phyloP scores from a whole-genome alignment of 2,329 filamentous ascomycete species.

The Chaetomiaceae sp. region DNA sequence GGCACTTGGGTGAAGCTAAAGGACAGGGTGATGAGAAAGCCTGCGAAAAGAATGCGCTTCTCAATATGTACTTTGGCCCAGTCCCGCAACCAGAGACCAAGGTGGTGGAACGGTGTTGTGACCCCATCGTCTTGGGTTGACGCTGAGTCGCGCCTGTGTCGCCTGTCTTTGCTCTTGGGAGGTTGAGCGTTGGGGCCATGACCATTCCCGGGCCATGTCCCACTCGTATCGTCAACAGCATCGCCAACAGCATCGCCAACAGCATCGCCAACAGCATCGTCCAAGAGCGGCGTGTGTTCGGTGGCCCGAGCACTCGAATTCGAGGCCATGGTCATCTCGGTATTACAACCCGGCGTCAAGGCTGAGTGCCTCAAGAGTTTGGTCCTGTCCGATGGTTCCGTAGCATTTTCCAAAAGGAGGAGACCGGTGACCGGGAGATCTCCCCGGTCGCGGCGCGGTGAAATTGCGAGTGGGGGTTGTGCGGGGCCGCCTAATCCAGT shows the following conservation, averaged over 20 bases:
- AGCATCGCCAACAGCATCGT: no score
- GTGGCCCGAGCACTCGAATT: neutral
- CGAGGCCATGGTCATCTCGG: neutral
- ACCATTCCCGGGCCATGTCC: no score
- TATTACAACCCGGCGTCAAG: no score
- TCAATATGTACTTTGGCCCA: constrained; percentile 13
- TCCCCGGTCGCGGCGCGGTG: no score
- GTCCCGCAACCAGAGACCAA: neutral
- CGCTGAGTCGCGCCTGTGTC: neutral
- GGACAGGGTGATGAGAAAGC: constrained; percentile 53
- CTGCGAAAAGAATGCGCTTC: constrained; percentile 43
- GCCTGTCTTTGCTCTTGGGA: neutral
- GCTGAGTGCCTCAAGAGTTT: neutral
- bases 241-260: no score
- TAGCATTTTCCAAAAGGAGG: no score
- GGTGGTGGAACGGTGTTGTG: neutral
- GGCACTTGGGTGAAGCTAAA: constrained; percentile 48
- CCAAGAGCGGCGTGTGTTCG: neutral
- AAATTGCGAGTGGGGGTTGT: no score
- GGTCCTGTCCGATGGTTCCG: no score
- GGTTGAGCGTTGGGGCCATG: neutral
- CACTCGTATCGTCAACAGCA: no score
- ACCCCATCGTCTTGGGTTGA: neutral
- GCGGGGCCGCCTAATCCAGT: no score
- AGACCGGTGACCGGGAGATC: no score